Conservation (phyloP, 2,329 filamentous ascomycete species). For the Botrytis paeoniae region DNA sequence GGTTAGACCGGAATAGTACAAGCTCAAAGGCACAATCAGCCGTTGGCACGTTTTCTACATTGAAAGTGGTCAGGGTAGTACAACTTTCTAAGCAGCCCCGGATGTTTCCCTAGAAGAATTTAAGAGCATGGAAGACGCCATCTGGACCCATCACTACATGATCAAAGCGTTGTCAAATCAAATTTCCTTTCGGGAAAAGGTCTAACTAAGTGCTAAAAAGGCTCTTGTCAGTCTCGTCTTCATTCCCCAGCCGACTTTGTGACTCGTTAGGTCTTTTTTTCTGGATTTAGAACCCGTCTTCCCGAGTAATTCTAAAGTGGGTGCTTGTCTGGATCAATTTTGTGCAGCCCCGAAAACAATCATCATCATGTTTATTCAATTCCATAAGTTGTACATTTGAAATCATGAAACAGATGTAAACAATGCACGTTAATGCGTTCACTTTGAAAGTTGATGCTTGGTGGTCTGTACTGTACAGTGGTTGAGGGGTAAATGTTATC, state of each 20-base stretch:
- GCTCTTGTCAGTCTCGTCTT: neutral
- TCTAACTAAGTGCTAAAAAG: neutral
- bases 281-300: neutral
- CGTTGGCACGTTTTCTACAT: constrained; percentile 18
- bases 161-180: constrained; percentile 7
- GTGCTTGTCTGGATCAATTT: neutral
- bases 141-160: constrained; percentile 15
- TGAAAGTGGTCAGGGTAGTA: neutral
- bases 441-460: neutral
- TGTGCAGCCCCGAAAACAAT: neutral
- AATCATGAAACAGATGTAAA: constrained; percentile 2
- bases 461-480: neutral
- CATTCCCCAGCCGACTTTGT: constrained; percentile 2
- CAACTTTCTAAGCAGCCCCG: constrained; percentile 1
- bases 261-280: neutral
- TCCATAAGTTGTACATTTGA: neutral
- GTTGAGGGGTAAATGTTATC: neutral
- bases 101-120: constrained; percentile 6
- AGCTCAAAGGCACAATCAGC: neutral
- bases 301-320: neutral
- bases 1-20: neutral
- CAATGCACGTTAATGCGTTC: neutral
- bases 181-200: constrained; percentile 10
- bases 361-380: neutral
- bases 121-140: constrained; percentile 17